Evolutionary conservation across 1,284 basidiomycete genomes (phyloP).

Genomic region (Rugosomyces carneus): DNA sequence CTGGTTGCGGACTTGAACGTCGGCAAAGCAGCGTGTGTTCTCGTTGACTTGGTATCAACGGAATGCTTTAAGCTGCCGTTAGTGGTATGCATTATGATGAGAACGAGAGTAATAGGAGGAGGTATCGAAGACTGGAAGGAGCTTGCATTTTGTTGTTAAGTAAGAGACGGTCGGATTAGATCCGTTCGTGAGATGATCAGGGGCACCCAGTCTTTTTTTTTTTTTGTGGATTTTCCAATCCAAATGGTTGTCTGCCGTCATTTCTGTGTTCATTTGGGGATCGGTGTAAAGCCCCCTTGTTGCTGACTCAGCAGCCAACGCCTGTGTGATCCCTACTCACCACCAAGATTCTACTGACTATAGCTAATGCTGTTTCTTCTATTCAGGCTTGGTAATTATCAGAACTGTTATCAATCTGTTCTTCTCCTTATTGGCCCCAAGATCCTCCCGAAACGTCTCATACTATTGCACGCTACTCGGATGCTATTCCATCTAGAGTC

Average conservation of each 20-base stretch:
- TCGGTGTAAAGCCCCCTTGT: background rate
- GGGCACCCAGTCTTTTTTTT: background rate
- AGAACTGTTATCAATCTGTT: conserved; percentile 4
- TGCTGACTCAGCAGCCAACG: conserved; percentile 12
- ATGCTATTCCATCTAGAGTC: background rate
- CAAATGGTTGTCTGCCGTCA: conserved; percentile 3
- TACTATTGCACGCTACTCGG: background rate
- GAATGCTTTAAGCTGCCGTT: conserved; percentile 2
- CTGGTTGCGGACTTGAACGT: background rate
- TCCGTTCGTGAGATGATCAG: conserved; percentile 17
- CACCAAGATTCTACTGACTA: too few relatives aligned
- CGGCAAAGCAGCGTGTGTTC: background rate
- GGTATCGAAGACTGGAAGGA: conserved; percentile 1
- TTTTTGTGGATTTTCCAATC: background rate
- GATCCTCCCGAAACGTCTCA: conserved; percentile 17
- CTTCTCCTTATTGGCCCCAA: conserved; percentile 12
- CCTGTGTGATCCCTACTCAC: too few relatives aligned
- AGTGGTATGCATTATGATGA: conserved; percentile 5
- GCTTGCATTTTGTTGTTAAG: conserved; percentile 12
- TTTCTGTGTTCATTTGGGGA: background rate
- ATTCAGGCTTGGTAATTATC: background rate
- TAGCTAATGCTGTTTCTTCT: too few relatives aligned
- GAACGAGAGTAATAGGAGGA: background rate
- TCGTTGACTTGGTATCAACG: background rate
- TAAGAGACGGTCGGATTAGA: conserved; percentile 18